Percentiles rank a stretch among this genome's conserved stretches.
Conservation (phyloP, 345 rosid species). For the Salix exigua region DNA sequence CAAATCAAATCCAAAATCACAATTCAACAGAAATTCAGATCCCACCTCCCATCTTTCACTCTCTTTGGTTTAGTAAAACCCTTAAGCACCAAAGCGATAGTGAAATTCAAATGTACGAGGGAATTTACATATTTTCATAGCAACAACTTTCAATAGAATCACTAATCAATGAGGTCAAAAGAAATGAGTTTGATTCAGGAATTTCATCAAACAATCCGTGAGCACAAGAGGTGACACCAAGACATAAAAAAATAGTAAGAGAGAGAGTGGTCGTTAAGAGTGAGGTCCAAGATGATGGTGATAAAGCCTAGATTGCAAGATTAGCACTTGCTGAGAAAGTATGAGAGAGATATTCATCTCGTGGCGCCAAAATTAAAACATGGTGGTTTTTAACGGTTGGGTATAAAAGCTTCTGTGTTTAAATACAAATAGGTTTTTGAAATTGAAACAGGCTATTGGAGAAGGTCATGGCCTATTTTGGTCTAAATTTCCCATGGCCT, state of each 20-base stretch:
- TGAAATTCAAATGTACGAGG: slow-evolving; percentile 8
- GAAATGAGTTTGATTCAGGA: neutral
- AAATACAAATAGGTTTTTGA: neutral
- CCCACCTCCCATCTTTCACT: slow-evolving; percentile 7
- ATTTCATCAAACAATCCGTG: neutral
- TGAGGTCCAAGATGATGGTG: slow-evolving; percentile 2
- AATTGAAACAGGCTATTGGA: neutral
- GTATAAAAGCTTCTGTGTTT: neutral
- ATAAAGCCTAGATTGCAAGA: slow-evolving; percentile 3
- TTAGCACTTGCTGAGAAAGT: neutral
- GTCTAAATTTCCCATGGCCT: too few species aligned
- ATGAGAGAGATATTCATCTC: neutral
- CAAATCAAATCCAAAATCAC: slow-evolving; percentile 25
- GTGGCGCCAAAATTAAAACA: slow-evolving; percentile 3
- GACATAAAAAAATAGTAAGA: neutral
- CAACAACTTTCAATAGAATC: neutral
- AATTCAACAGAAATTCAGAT: slow-evolving; percentile 21
- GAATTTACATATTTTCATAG: neutral
- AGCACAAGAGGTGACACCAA: neutral
- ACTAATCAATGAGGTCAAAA: neutral
- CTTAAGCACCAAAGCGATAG: slow-evolving; percentile 1
- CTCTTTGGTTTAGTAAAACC: neutral
- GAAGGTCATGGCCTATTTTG: neutral
- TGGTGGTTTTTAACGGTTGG: neutral
- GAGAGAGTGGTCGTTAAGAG: neutral